phyloP scores from a whole-genome alignment of 345 rosid genomes.

The Syzygium aqueum region DNA sequence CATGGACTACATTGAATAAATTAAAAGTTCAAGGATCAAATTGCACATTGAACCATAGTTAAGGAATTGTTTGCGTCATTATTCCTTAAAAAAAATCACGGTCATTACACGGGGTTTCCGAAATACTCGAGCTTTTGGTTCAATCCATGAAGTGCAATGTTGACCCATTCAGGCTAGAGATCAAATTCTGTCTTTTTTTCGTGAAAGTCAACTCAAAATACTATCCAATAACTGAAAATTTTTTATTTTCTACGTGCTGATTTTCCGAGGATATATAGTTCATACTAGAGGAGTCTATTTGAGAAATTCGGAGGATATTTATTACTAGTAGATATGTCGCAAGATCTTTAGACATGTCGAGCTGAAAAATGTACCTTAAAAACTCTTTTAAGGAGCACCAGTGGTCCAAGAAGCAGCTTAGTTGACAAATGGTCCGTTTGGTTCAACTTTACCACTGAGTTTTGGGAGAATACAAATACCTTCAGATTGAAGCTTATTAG shows the following conservation, averaged over 20 bases:
- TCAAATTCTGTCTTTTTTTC: background rate
- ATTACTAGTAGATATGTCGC: too few relatives aligned
- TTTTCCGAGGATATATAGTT: background rate
- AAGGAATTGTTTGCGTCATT: too few relatives aligned
- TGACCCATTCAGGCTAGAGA: background rate
- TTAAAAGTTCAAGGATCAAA: too few relatives aligned
- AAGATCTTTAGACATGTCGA: background rate
- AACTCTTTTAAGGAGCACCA: background rate
- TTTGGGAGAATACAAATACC: too few relatives aligned
- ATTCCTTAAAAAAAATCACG: background rate
- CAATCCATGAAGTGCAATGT: background rate
- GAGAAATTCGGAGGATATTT: background rate
- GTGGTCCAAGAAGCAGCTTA: background rate
- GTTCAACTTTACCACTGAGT: too few relatives aligned
- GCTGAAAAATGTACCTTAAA: background rate
- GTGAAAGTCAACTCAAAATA: background rate
- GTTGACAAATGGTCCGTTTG: background rate
- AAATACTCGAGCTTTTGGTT: background rate
- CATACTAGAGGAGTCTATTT: background rate
- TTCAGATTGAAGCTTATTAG: too few relatives aligned
- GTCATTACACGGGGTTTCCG: background rate
- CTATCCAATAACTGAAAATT: background rate
- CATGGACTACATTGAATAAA: too few relatives aligned
- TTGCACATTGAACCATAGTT: too few relatives aligned
- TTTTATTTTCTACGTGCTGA: background rate